Conservation (phyloP, 2,329 filamentous ascomycete genomes). For the Gremmenia infestans region DNA sequence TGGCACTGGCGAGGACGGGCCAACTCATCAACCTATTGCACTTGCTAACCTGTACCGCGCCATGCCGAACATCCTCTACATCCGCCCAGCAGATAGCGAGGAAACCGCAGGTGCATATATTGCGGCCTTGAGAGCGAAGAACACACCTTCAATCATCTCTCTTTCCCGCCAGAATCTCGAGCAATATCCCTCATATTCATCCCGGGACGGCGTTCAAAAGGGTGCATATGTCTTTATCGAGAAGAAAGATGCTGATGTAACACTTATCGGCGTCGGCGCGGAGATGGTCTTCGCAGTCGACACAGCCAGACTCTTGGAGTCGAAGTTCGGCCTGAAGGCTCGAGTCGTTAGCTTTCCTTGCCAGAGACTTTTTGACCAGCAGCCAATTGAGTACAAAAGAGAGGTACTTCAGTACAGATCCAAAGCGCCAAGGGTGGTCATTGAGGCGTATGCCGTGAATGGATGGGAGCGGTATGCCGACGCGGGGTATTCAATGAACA, state of each 20-base stretch:
- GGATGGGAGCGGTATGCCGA: slow-evolving; percentile 59
- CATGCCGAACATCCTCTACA: slow-evolving; percentile 58
- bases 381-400: slow-evolving; percentile 41
- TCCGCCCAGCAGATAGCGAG: slow-evolving; percentile 54
- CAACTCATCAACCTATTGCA: slow-evolving; percentile 58
- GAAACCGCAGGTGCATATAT: slow-evolving; percentile 52
- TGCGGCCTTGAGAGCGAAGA: slow-evolving; percentile 39
- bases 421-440: slow-evolving; percentile 47
- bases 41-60: slow-evolving; percentile 52
- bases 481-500: slow-evolving; percentile 48
- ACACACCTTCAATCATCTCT: slow-evolving; percentile 44
- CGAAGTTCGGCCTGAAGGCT: slow-evolving; percentile 34
- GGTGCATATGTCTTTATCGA: slow-evolving; percentile 45
- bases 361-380: slow-evolving; percentile 39
- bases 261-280: slow-evolving; percentile 37
- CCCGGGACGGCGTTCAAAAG: slow-evolving; percentile 37
- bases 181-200: slow-evolving; percentile 36
- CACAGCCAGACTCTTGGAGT: slow-evolving; percentile 34
- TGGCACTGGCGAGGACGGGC: slow-evolving; percentile 55
- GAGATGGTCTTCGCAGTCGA: slow-evolving; percentile 40
- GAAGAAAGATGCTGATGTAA: slow-evolving; percentile 40
- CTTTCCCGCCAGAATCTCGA: slow-evolving; percentile 41
- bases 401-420: slow-evolving; percentile 39
- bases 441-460: slow-evolving; percentile 54
- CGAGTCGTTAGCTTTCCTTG: slow-evolving; percentile 43